These are phyloP conservation scores for Mycena galericulata DNA, from an alignment of 768 basidiomycete genomes.

Conservation along the genomic window DNA sequence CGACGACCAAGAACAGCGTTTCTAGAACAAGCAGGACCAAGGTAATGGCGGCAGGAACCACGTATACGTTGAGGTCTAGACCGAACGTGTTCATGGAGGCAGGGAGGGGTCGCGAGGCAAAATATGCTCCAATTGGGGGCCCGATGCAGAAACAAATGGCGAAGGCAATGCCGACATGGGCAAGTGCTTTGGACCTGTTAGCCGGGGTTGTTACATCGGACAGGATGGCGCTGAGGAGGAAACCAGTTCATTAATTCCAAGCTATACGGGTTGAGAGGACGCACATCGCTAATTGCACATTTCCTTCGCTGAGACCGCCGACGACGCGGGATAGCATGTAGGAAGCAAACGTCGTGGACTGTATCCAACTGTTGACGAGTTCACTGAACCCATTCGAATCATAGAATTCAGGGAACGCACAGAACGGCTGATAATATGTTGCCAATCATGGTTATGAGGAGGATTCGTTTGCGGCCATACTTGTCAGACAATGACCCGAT, in stretches of 20 bases:
- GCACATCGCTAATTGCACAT: constrained; percentile 98
- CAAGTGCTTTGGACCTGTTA: constrained; percentile 86
- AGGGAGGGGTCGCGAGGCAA: constrained; percentile 88
- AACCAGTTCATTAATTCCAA: constrained; percentile 7
- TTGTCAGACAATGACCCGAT: constrained; percentile 90
- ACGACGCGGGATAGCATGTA: constrained; percentile 92
- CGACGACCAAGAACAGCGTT: constrained; percentile 79
- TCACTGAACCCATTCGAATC: constrained; percentile 9
- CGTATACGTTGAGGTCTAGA: constrained; percentile 87
- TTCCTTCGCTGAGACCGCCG: constrained; percentile 95
- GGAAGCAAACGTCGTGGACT: constrained; percentile 90
- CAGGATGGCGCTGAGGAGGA: constrained; percentile 81
- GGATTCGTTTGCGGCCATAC: constrained; percentile 87
- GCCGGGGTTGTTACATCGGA: constrained; percentile 88
- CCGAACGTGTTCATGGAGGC: constrained; percentile 66
- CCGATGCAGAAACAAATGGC: constrained; percentile 94
- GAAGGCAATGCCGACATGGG: constrained; percentile 96
- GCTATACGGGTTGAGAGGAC: constrained; percentile 53
- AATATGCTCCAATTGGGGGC: constrained; percentile 95
- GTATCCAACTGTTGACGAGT: constrained; percentile 76
- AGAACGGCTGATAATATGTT: constrained; percentile 92
- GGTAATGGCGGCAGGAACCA: constrained; percentile 88
- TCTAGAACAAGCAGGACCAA: constrained; percentile 82
- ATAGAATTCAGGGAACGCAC: constrained; percentile 57
- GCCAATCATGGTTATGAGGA: constrained; percentile 91